Percentiles rank a stretch among this genome's conserved stretches.
Conservation (phyloP, 257 asterid species). For the Solanum habrochaites region DNA sequence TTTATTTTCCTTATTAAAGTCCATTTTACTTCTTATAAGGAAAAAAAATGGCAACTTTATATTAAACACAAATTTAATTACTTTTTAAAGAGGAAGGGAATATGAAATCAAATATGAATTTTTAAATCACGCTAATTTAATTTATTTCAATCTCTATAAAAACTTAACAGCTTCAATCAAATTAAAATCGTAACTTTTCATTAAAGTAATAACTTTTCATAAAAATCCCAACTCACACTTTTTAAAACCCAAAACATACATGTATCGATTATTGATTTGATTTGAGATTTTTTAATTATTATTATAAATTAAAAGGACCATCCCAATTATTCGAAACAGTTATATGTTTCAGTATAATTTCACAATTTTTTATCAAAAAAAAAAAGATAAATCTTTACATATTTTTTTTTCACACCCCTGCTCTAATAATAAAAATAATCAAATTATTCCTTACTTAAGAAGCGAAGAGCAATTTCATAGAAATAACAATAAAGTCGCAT, state of each 20-base stretch:
- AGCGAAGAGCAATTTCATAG: background rate
- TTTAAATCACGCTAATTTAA: no score
- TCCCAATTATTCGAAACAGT: background rate
- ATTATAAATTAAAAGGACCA: background rate
- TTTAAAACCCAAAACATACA: background rate
- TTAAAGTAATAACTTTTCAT: no score
- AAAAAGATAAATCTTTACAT: background rate
- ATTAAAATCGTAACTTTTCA: no score
- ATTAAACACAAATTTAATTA: background rate
- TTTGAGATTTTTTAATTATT: background rate
- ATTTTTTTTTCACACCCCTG: background rate
- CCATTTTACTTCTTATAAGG: no score
- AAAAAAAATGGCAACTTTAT: no score
- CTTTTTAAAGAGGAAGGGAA: no score
- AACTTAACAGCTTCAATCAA: background rate
- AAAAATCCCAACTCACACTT: no score
- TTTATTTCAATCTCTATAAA: background rate
- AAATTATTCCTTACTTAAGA: background rate
- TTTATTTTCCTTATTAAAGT: no score
- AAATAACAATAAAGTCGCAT: background rate
- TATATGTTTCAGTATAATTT: no score
- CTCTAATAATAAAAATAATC: background rate
- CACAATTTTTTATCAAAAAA: no score
- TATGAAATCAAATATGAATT: no score
- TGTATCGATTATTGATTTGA: no score